These are phyloP conservation scores for Chaetomium fimeti DNA, from an alignment of 495 filamentous ascomycete species.

Conservation along the genomic window DNA sequence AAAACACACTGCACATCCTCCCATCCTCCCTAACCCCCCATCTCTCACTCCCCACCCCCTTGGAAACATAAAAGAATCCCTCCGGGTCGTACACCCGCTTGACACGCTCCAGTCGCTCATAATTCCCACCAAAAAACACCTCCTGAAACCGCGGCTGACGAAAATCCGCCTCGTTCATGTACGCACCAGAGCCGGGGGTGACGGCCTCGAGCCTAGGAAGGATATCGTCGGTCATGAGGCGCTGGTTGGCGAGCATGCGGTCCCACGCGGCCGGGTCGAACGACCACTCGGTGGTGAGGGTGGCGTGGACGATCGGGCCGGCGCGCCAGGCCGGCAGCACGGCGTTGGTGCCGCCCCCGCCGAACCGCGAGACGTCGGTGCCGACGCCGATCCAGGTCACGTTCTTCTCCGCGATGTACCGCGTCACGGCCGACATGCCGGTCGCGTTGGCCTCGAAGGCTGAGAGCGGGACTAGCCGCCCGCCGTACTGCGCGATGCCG, in stretches of 20 bases:
- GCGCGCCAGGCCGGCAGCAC: constrained; percentile 52
- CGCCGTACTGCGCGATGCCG: constrained; percentile 54
- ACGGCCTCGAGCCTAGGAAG: constrained; percentile 37
- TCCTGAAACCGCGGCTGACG: constrained; percentile 52
- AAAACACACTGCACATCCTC: constrained; percentile 32
- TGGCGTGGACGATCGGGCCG: constrained; percentile 29
- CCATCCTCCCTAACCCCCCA: constrained; percentile 31
- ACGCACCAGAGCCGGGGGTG: constrained; percentile 42
- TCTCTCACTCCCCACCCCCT: constrained; percentile 47
- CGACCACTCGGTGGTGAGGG: constrained; percentile 30
- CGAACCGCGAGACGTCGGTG: constrained; percentile 34
- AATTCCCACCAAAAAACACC: constrained; percentile 54
- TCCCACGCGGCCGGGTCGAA: constrained; percentile 30
- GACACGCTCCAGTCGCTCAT: constrained; percentile 41
- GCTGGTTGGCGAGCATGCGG: constrained; percentile 29
- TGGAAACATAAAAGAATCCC: constrained; percentile 51
- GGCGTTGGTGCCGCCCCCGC: constrained; percentile 41
- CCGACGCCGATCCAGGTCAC: constrained; percentile 41
- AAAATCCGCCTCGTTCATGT: constrained; percentile 52
- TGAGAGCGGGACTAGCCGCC: constrained; percentile 58
- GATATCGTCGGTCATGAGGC: constrained; percentile 36
- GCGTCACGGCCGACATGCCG: constrained; percentile 41
- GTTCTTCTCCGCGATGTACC: constrained; percentile 43
- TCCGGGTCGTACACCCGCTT: constrained; percentile 56
- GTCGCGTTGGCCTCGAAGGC: constrained; percentile 40